These are phyloP conservation scores for Diplotaxis tenuifolia DNA, from an alignment of 345 rosid genomes.

Conservation along the genomic window DNA sequence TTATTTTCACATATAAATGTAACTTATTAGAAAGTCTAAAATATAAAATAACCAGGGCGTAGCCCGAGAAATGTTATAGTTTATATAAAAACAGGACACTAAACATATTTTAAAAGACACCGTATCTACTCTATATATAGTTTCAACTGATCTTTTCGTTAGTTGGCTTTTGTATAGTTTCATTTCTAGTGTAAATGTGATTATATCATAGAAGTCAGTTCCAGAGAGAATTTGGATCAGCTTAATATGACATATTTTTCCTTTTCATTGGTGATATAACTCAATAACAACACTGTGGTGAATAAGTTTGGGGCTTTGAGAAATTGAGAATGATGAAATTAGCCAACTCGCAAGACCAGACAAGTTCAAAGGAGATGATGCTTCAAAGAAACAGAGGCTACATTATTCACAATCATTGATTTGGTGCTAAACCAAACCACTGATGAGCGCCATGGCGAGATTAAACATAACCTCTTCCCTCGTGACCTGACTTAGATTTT, in stretches of 20 bases:
- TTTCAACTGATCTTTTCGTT: not conserved
- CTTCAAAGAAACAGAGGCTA: constrained; percentile 9
- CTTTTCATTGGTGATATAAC: not conserved
- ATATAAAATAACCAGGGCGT: too few relatives aligned
- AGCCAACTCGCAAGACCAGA: not conserved
- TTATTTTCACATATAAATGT: too few relatives aligned
- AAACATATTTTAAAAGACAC: too few relatives aligned
- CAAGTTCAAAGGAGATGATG: not conserved
- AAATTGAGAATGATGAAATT: not conserved
- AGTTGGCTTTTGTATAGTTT: not conserved
- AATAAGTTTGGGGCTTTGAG: not conserved
- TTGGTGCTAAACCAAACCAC: constrained; percentile 12
- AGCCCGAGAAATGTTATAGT: too few relatives aligned
- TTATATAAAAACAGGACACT: too few relatives aligned
- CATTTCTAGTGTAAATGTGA: not conserved
- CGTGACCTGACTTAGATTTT: constrained; percentile 8
- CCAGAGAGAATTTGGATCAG: not conserved
- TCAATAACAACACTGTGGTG: not conserved
- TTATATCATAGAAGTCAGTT: not conserved
- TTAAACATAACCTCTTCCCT: constrained; percentile 9
- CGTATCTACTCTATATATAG: too few relatives aligned
- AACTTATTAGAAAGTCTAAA: too few relatives aligned
- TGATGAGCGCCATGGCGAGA: not conserved
- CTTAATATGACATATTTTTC: not conserved
- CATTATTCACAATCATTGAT: not conserved